Evolutionary conservation across 2,329 filamentous ascomycete genomes (phyloP).

Genomic region (Penicillium brevicompactum): DNA sequence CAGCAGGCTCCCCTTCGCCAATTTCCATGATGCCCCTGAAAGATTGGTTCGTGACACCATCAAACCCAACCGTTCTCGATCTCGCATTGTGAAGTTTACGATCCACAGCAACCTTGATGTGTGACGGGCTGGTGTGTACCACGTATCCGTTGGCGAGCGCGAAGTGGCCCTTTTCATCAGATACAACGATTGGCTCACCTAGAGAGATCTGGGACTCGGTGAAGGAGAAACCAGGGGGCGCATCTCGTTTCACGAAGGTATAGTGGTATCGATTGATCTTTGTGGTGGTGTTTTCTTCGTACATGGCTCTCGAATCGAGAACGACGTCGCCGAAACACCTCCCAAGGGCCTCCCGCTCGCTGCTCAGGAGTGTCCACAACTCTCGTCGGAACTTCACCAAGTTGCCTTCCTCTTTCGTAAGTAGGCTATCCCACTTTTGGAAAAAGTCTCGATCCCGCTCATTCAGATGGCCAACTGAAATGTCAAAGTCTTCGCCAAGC

Average conservation of each 20-base stretch:
- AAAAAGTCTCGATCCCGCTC: constrained; percentile 80
- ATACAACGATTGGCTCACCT: constrained; percentile 94
- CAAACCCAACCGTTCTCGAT: constrained; percentile 72
- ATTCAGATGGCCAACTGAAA: constrained; percentile 76
- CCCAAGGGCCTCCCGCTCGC: constrained; percentile 82
- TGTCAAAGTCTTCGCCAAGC: constrained; percentile 78
- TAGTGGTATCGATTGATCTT: constrained; percentile 94
- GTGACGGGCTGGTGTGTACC: constrained; percentile 70
- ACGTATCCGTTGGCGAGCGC: constrained; percentile 92
- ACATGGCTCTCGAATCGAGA: constrained; percentile 74
- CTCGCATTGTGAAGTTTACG: constrained; percentile 84
- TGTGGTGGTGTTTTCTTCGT: constrained; percentile 67
- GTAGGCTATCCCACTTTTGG: constrained; percentile 86
- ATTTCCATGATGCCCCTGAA: constrained; percentile 94
- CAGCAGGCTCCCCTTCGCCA: constrained; percentile 53
- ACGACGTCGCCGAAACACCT: constrained; percentile 88
- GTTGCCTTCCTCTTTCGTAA: constrained; percentile 94
- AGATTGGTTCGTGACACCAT: constrained; percentile 75
- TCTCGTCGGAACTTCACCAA: constrained; percentile 84
- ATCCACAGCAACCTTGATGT: constrained; percentile 88
- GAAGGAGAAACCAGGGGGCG: constrained; percentile 72
- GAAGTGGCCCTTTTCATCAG: constrained; percentile 93
- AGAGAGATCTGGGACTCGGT: constrained; percentile 83
- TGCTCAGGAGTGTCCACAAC: constrained; percentile 93
- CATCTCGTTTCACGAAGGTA: constrained; percentile 72